phyloP scores from a whole-genome alignment of 2,329 filamentous ascomycete genomes.

The Penicillium sp. region DNA sequence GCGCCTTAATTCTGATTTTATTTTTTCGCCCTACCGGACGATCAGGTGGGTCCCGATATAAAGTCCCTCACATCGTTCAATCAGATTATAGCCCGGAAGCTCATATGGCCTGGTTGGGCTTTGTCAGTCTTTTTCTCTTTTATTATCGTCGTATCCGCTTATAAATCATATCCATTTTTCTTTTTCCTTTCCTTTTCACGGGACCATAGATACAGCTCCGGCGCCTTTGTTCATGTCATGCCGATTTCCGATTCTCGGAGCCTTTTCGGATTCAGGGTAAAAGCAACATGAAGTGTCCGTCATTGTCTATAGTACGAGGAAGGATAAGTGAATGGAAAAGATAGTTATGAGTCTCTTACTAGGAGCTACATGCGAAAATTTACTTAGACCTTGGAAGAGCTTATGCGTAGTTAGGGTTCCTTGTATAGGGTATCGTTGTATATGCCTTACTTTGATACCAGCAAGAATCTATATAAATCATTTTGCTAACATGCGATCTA shows the following conservation, averaged over 20 bases:
- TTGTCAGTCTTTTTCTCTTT: not conserved
- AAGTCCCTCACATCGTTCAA: slow-evolving; percentile 6
- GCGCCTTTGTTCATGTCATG: not conserved
- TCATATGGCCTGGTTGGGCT: slow-evolving; percentile 1
- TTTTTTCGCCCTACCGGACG: slow-evolving; percentile 8
- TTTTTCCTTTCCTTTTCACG: not conserved
- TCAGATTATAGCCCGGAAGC: slow-evolving; percentile 11
- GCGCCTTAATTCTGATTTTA: not conserved
- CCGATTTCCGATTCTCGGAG: not conserved
- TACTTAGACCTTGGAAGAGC: no score
- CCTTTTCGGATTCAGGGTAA: not conserved
- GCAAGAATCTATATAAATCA: no score
- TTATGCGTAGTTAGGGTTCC: no score
- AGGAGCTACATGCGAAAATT: no score
- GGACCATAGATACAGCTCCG: no score
- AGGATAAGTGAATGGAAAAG: no score
- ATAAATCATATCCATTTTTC: not conserved
- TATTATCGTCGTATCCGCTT: not conserved
- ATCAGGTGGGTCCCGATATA: slow-evolving; percentile 9
- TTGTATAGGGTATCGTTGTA: not conserved
- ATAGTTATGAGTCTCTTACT: no score
- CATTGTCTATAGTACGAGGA: not conserved
- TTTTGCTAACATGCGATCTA: not conserved
- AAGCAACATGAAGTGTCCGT: not conserved
- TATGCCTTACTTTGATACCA: not conserved